Evolutionary conservation across 805 yeast species (phyloP), one percentile per base, ranked within the genome.

Genomic region (Metschnikowia baotianmanensis): DNA sequence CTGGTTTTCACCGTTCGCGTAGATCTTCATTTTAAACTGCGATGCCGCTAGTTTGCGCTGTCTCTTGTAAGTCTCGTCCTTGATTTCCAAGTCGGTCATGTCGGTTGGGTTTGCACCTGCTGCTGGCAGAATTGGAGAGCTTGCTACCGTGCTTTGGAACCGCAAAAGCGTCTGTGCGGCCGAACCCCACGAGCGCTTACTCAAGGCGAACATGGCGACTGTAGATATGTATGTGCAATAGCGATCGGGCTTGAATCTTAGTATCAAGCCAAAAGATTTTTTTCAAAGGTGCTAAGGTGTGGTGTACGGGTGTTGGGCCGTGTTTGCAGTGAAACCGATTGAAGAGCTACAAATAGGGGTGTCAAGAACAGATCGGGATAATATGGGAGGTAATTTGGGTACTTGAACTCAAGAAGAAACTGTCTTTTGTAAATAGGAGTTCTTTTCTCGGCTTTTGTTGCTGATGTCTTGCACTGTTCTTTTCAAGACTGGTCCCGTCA

Each of bases 11-110:
- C 72, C 73, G 34, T 93, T 91, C 53, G 87, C 87, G 55, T 80
- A 78, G 46, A 77, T 74, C 63, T 85, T 87, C 72, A 89, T 72
- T 52, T 75, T 75, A 22, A 85, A 87, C 45, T 77, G 76, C 31
- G 83, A 81, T 58, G 81, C 78, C 40, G 86, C 76, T 48, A 86
- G 72, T 59, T 81, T 82, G 34, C 86, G 72, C 65, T 89, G 93
- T 62, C 83, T 75, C 50, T 76, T 77, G 52, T 83, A 78, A 48
- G 79, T 72, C 44, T 69, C 77, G 63, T 89, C 96, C 69, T 85
- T 93, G 54, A 71, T 71, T 64, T 89, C 97, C 61, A 89, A 71
- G 22, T 80, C 87, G 7, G 91, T 86, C 44, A 79, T 57, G 49
- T 76, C 80, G 6, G 69, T 18, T 18, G 22, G 22, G 21, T 17